Base-by-base conservation (phyloP, 495 filamentous ascomycete genomes). In the Lepidopterella palustris region DNA sequence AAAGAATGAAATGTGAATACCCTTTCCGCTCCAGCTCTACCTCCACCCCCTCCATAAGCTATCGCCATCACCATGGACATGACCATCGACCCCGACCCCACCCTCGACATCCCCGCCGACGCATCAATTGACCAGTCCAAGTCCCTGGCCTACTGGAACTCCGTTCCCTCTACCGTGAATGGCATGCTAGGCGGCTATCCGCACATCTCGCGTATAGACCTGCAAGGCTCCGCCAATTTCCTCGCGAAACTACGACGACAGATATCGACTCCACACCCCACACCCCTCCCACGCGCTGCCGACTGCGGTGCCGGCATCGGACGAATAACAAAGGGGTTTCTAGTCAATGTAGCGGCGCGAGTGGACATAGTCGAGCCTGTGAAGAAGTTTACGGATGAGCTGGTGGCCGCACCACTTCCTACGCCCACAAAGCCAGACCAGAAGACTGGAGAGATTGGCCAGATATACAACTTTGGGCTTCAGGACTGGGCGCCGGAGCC, bases 111-210 rank as follows among this genome's bases (percentile, higher is more conserved):
- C 31, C 18, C 53, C 31, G 54, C 59, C 40, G 82, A 85, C 68
- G 69, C 79, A 9, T 58, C 66, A 5, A 84, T 86, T 67, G 74
- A 77, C 68, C 72, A 76, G 59, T 70, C 24, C 29, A 60, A 56
- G n/a, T 70, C 81, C 28, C 71, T 82, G 9, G 66, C 69, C n/a
- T 96, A 96, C 79, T 96, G 90, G 91, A 79, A 83, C 65, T 73
- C 77, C 60, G 75, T 89, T 59, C 76, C 84, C n/a, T 79, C 88
- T 39, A 85, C 84, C 58, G 78, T 85, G 53, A 82, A 85, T 68
- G 87, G 85, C 67, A 92, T 96, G 87, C 86, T 97, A 0, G 90
- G 91, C 65, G 87, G 88, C 42, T 92, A 80, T 64, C 87, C 86
- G 0, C 78, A 84, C 68, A 80, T 92, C 69, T 85, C 82, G 27